These are phyloP conservation scores for Citrullus amarus DNA, from an alignment of 306 rosid genomes.

Conservation along the genomic window DNA sequence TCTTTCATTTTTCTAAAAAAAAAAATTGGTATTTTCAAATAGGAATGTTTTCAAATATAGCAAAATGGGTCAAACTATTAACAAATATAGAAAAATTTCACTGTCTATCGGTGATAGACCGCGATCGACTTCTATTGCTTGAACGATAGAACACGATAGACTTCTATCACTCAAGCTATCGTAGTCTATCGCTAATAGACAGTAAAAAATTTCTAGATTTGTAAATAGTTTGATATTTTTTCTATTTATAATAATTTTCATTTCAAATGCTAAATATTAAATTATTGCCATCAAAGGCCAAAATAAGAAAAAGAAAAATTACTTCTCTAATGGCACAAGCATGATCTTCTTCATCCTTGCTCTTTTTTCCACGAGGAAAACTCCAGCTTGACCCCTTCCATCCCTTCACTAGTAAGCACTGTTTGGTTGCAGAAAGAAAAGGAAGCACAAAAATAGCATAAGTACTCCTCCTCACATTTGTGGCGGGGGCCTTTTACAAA, in stretches of 20 bases:
- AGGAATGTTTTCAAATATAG: too few species aligned
- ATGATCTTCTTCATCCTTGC: conserved; percentile 94
- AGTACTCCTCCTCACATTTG: background rate
- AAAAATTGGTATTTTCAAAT: background rate
- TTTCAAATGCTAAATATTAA: background rate
- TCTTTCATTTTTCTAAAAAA: background rate
- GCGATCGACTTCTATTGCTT: too few species aligned
- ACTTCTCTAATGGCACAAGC: conserved; percentile 98
- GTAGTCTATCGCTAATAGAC: too few species aligned
- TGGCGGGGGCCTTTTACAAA: background rate
- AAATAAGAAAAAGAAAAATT: background rate
- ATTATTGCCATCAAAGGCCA: background rate
- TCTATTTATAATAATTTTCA: too few species aligned
- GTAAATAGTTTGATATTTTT: too few species aligned
- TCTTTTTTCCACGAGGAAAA: conserved; percentile 98
- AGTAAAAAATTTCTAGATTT: too few species aligned
- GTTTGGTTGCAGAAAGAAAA: conserved; percentile 15
- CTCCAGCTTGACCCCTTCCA: conserved; percentile 99
- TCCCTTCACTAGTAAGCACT: conserved; percentile 96
- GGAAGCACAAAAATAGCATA: background rate
- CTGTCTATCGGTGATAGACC: too few species aligned
- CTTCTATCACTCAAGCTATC: too few species aligned
- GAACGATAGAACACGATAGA: too few species aligned
- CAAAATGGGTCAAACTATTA: too few species aligned
- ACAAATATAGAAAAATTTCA: too few species aligned